Base-by-base conservation (phyloP, 805 yeast species). In the Metschnikowia kofuensis region DNA sequence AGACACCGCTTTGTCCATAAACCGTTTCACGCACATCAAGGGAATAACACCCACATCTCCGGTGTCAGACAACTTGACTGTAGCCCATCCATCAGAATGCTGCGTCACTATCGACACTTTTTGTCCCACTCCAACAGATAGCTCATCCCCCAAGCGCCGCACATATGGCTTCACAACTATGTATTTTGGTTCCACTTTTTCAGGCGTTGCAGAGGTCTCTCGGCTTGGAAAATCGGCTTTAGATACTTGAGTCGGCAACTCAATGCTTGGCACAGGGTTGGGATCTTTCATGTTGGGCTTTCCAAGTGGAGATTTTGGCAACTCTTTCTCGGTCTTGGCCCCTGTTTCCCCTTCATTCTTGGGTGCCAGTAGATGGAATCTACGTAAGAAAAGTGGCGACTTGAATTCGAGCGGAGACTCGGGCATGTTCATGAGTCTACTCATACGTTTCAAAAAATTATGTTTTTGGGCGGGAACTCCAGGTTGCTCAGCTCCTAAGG, bases 11-110 rank as follows among this genome's bases (percentile, higher is more conserved):
- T 38, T 26, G 12, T 38, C 42, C 42, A 32, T 14, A 13, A 40
- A 32, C 65, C 37, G 40, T 36, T 37, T 40, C 11, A 46, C 37
- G 29, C 49, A 46, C 38, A 61, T 48, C 38, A 55, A 53, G 0
- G 77, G 77, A 4, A 70, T 67, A 53, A 71, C 62, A 2, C 77
- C 76, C 8, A 46, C 48, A 12, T 49, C 52, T 1, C 48, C 53
- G 12, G 55, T 56, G 6, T 48, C 54, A 1, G 52, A 38, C 15
- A 57, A 8, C 29, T 56, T 59, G 14, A 69, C 68, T 15, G 59
- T 58, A 50, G 73, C 70, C 77, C 77, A 73, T 3, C 74, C 75
- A 42, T 71, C 76, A 11, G 65, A 51, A 48, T 64, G 68, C 6
- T 52, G 55, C 26, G 59, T 57, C 27, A 59, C 42, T 3, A 69